phyloP scores from a whole-genome alignment of 1,139 yeast genomes.

The Magnusiomyces magnusii region DNA sequence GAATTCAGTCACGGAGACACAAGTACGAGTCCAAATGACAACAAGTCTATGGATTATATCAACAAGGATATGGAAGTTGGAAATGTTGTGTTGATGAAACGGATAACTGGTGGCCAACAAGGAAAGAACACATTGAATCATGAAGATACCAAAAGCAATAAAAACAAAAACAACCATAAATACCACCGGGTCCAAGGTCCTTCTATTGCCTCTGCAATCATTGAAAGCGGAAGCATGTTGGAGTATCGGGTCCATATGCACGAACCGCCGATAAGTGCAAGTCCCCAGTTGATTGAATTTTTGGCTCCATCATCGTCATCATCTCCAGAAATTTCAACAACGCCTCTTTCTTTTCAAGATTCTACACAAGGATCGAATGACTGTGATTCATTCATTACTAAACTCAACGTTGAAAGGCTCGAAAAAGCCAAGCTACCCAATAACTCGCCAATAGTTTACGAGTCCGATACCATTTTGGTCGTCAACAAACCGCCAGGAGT shows the following conservation, averaged over 20 bases:
- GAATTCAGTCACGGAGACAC: too few relatives aligned
- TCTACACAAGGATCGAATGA: too few relatives aligned
- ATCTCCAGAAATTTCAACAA: too few relatives aligned
- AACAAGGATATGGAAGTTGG: background rate
- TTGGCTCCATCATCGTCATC: background rate
- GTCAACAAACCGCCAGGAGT: constrained; percentile 15
- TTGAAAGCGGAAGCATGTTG: constrained; percentile 7
- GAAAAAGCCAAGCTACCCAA: too few relatives aligned
- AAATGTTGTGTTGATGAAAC: constrained; percentile 1
- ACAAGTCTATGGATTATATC: background rate
- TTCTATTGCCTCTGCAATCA: background rate
- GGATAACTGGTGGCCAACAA: background rate
- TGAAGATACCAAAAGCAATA: background rate
- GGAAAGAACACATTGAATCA: background rate
- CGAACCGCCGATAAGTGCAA: constrained; percentile 13
- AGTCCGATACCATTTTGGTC: constrained; percentile 8
- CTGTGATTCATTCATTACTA: too few relatives aligned
- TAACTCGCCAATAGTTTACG: background rate
- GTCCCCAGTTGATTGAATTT: background rate
- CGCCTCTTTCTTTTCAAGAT: too few relatives aligned
- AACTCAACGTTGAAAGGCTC: too few relatives aligned
- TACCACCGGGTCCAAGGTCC: background rate
- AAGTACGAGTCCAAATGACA: too few relatives aligned
- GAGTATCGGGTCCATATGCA: constrained; percentile 10
- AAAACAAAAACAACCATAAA: too few relatives aligned